phyloP scores from a whole-genome alignment of 345 rosid species.

The Boechera stricta region DNA sequence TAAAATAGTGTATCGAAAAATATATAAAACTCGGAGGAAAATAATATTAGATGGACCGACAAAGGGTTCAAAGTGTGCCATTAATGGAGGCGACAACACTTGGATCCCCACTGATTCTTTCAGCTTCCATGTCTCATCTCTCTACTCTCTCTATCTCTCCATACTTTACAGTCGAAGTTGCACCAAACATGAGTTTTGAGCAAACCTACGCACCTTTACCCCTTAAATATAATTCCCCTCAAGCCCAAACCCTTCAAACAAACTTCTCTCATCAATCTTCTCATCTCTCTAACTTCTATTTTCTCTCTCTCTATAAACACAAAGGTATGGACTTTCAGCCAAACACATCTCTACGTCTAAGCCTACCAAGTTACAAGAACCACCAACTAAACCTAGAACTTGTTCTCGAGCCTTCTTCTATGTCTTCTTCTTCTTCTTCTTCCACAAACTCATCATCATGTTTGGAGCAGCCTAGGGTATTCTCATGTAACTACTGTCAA shows the following conservation, averaged over 20 bases:
- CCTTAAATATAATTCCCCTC: constrained; percentile 51
- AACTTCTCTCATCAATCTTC: constrained; percentile 30
- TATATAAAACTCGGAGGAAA: constrained; percentile 28
- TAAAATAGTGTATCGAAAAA: constrained; percentile 12
- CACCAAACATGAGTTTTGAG: constrained; percentile 46
- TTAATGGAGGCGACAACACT: constrained; percentile 85
- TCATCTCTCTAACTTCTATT: constrained; percentile 26
- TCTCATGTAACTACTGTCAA: constrained; percentile 94
- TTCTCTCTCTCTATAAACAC: constrained; percentile 3
- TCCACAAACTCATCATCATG: constrained; percentile 51
- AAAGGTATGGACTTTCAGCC: constrained; percentile 69
- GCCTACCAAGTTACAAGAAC: constrained; percentile 52
- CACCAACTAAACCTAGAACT: constrained; percentile 66
- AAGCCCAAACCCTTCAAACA: constrained; percentile 33
- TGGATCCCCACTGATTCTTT: constrained; percentile 74
- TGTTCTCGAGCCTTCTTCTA: constrained; percentile 62
- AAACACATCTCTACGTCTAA: constrained; percentile 71
- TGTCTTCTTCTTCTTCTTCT: constrained; percentile 57
- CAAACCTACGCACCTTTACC: constrained; percentile 52
- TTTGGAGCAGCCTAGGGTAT: constrained; percentile 59
- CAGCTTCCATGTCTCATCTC: constrained; percentile 55
- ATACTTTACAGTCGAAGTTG: constrained; percentile 47
- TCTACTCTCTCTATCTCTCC: constrained; percentile 43
- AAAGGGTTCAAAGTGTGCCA: constrained; percentile 70
- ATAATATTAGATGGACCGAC: constrained; percentile 66